Base-by-base conservation (phyloP, 164 flowering plant species). In the Chimonanthus praecox region DNA sequence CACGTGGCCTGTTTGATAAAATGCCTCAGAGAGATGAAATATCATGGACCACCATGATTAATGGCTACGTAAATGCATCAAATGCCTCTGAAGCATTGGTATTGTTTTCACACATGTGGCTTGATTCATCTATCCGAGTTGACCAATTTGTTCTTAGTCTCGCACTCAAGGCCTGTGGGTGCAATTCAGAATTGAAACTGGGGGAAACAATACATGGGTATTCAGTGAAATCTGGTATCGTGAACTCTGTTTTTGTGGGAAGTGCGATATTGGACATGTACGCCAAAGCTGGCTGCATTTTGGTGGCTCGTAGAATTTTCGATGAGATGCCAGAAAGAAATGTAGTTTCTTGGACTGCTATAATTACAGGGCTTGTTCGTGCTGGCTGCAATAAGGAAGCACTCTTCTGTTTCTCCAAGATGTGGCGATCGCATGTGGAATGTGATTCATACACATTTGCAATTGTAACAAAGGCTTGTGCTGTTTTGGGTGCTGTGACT, bases 311-410 rank as follows among this genome's bases (percentile, higher is more conserved):
- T 74, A 75, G 71, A 64, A 80, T 94, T 7, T 94, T 94, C 67
- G 81, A 84, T 70, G 94, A 89, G 73, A 90, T 94, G 96, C 88
- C 91, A 0, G 43, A 73, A 4, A 88, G 85, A 68, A 94, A 89
- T 84, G 93, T 89, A 58, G 94, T 94, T 45, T 81, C 96, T 7
- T 94, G 97, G 97, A 92, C 97, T 47, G 88, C 96, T 11, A 75
- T 92, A 64, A 90, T 94, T 58, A 84, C 91, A 1, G 98, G 92
- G 72, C 88, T 90, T 48, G 98, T 88, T 76, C 91, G 78, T 68
- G 76, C 76, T 5, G 92, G 94, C 72, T 75, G 67, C 73, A 68
- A 76, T 72, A 74, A 63, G 77, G 85, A 80, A 69, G 94, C 84
- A 0, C 77, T 92, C 74, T 7, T 61, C 13, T 87, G 84, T 78